Evolutionary conservation across 345 rosid genomes (phyloP).

Genomic region (Rhodamnia argentea): DNA sequence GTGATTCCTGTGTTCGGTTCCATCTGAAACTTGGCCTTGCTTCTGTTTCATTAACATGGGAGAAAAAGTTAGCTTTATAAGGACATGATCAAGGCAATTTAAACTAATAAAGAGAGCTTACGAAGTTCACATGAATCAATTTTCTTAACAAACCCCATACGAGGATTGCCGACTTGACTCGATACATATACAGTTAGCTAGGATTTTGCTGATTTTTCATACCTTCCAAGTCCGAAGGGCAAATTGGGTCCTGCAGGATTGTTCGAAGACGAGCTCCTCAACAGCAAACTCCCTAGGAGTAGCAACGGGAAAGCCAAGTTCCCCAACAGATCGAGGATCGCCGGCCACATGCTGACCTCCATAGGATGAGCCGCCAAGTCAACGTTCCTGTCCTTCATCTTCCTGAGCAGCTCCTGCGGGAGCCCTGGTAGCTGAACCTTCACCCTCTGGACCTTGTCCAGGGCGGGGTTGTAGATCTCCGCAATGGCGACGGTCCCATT

Average conservation of each 20-base stretch:
- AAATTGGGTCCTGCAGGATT: constrained; percentile 47
- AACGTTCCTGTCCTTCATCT: constrained; percentile 51
- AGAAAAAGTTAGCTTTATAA: not conserved
- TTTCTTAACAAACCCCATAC: not conserved
- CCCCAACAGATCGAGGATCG: constrained; percentile 36
- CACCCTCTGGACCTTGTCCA: constrained; percentile 52
- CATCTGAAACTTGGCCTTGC: constrained; percentile 79
- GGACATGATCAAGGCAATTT: not conserved
- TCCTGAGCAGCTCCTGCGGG: constrained; percentile 44
- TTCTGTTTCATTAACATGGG: constrained; percentile 19
- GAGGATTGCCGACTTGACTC: not conserved
- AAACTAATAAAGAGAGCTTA: not conserved
- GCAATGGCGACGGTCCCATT: constrained; percentile 57
- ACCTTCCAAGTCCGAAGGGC: constrained; percentile 77
- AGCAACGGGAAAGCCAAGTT: constrained; percentile 59
- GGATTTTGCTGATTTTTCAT: not conserved
- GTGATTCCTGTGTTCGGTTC: constrained; percentile 74
- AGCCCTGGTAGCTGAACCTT: constrained; percentile 56
- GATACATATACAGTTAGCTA: not conserved
- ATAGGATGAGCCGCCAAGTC: constrained; percentile 60
- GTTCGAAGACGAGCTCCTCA: constrained; percentile 25
- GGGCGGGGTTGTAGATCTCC: constrained; percentile 40
- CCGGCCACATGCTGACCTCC: constrained; percentile 35
- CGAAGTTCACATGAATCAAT: not conserved
- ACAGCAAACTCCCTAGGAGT: constrained; percentile 42